Conservation (phyloP, 2,329 filamentous ascomycete species). For the Scopulariopsis brevicaulis region DNA sequence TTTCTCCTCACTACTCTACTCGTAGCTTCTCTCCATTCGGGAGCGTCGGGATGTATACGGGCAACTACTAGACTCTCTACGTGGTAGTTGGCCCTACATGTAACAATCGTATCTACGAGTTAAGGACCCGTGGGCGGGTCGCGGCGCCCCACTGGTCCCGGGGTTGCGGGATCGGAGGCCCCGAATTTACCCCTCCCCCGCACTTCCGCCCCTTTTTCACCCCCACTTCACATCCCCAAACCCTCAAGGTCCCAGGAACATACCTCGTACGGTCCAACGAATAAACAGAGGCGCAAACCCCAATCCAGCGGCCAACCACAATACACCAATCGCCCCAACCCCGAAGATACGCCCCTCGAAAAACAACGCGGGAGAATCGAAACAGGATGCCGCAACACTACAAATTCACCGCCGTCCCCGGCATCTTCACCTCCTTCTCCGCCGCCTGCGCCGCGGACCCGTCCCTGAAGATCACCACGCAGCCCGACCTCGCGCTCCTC, state of each 20-base stretch:
- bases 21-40: neutral
- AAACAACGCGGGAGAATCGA: neutral
- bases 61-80: neutral
- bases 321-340: neutral
- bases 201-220: neutral
- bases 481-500: slow-evolving; percentile 41
- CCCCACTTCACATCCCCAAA: neutral
- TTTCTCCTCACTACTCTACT: neutral
- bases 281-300: neutral
- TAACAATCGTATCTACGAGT: no score
- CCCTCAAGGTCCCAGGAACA: neutral
- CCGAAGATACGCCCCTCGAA: neutral
- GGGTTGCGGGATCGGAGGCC: neutral
- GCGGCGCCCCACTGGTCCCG: neutral
- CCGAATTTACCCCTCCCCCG: neutral
- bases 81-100: neutral
- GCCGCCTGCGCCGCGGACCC: slow-evolving; percentile 15
- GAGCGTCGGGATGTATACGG: neutral
- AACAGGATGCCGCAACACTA: slow-evolving; percentile 7
- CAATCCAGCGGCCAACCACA: neutral
- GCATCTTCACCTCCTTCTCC: slow-evolving; percentile 34
- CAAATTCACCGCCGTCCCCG: slow-evolving; percentile 23
- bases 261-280: no score
- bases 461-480: slow-evolving; percentile 21
- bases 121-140: neutral